phyloP scores from a whole-genome alignment of 108 stramenopile genomes.

The Cylindrotheca closterium region DNA sequence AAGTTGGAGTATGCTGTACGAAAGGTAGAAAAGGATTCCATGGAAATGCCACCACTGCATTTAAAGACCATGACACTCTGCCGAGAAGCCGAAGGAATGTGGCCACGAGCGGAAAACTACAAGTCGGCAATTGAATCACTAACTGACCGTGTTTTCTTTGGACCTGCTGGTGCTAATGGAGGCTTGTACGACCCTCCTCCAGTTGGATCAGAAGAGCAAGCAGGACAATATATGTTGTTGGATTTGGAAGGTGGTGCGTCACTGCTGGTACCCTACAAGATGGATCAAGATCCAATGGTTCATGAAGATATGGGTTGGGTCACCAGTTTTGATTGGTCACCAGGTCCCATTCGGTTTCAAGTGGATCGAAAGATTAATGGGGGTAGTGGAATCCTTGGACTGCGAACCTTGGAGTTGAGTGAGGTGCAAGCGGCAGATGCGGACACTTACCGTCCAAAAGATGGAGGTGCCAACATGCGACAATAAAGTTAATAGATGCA shows the following conservation, averaged over 20 bases:
- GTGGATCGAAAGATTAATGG: conserved; percentile 78
- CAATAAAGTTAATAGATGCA: too few relatives aligned
- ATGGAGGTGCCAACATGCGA: conserved; percentile 54
- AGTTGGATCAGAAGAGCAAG: conserved; percentile 66
- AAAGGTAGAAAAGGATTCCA: conserved; percentile 21
- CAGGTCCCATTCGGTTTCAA: conserved; percentile 78
- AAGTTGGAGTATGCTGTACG: conserved; percentile 74
- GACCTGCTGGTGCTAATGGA: conserved; percentile 73
- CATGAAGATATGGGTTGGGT: conserved; percentile 64
- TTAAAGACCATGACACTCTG: conserved; percentile 79
- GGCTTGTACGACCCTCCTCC: conserved; percentile 90
- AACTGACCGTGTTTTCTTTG: conserved; percentile 54
- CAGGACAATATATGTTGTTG: conserved; percentile 64
- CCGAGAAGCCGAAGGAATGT: conserved; percentile 69
- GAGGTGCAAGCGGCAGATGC: conserved; percentile 79
- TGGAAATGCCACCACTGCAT: conserved; percentile 53
- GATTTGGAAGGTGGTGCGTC: conserved; percentile 86
- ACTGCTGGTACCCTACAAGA: conserved; percentile 63
- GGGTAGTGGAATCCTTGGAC: conserved; percentile 60
- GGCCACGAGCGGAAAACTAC: conserved; percentile 52
- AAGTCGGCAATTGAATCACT: conserved; percentile 27
- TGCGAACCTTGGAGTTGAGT: conserved; percentile 81
- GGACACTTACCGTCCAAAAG: conserved; percentile 75
- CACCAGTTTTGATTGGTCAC: conserved; percentile 85
- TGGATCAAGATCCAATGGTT: conserved; percentile 65